These are phyloP conservation scores for Podila clonocystis DNA, from an alignment of 192 early-diverging fungal species.

Conservation along the genomic window DNA sequence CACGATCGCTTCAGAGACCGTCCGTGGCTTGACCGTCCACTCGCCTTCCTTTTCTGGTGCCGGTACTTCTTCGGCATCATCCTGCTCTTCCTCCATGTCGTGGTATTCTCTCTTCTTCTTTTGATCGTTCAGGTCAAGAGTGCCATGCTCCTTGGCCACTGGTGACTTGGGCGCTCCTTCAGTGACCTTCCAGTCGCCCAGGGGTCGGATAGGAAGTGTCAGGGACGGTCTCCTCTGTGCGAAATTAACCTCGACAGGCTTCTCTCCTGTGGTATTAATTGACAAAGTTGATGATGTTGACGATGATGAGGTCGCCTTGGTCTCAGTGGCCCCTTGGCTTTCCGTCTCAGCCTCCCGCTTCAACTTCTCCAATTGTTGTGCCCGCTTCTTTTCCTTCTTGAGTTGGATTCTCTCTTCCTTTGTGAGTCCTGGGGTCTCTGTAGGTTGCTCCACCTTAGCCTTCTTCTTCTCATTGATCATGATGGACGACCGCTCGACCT, in stretches of 20 bases:
- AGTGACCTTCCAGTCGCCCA: conserved; percentile 32
- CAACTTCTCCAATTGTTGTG: conserved; percentile 23
- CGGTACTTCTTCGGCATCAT: conserved; percentile 10
- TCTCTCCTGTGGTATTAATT: no score
- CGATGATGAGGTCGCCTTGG: background rate
- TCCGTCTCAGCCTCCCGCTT: conserved; percentile 6
- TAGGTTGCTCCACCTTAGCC: background rate
- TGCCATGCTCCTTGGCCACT: conserved; percentile 15
- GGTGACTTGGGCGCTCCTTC: conserved; percentile 37
- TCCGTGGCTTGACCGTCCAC: conserved; percentile 54
- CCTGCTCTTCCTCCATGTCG: conserved; percentile 34
- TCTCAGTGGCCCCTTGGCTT: conserved; percentile 15
- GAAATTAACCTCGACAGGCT: no score
- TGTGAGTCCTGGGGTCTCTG: background rate
- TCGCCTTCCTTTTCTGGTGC: conserved; percentile 51
- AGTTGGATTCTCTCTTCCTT: conserved; percentile 30
- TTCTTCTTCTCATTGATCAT: conserved; percentile 33
- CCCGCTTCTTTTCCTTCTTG: conserved; percentile 40
- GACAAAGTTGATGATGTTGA: conserved; percentile 3
- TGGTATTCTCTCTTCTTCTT: conserved; percentile 50
- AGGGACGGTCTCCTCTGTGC: conserved; percentile 17
- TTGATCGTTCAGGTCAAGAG: conserved; percentile 1
- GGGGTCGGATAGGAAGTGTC: conserved; percentile 13
- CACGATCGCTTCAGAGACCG: conserved; percentile 58
- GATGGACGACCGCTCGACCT: conserved; percentile 23